A percentile compares a stretch with the other conserved stretches of the same genome.
phyloP scores from a whole-genome alignment of 2,329 filamentous ascomycete genomes.

The Scolecobasidium constrictum region DNA sequence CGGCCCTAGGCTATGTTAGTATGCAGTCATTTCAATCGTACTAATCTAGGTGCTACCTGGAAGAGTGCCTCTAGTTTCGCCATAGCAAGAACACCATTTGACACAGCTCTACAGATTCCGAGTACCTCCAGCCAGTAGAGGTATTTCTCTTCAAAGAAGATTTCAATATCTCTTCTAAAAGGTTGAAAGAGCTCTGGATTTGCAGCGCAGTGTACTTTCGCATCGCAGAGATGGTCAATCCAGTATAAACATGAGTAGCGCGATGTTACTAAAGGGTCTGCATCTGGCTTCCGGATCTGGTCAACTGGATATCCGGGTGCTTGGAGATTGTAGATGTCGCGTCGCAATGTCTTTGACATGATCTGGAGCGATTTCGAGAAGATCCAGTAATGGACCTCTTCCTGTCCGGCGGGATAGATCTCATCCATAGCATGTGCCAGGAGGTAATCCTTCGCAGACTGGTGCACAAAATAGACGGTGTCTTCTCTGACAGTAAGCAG shows the following conservation, averaged over 20 bases:
- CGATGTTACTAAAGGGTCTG: slow-evolving; percentile 18
- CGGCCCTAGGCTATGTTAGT: slow-evolving; percentile 8
- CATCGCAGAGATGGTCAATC: slow-evolving; percentile 22
- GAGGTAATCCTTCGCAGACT: slow-evolving; percentile 35
- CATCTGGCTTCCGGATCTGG: slow-evolving; percentile 14
- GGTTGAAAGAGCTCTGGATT: slow-evolving; percentile 1
- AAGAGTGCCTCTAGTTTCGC: slow-evolving; percentile 11
- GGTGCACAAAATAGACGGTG: slow-evolving; percentile 28
- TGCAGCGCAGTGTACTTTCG: slow-evolving; percentile 4
- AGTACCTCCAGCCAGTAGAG: slow-evolving; percentile 14
- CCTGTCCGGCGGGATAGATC: slow-evolving; percentile 20
- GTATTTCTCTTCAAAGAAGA: slow-evolving; percentile 12
- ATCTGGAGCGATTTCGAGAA: slow-evolving; percentile 24
- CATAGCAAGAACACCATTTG: slow-evolving; percentile 13
- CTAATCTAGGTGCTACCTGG: slow-evolving; percentile 10
- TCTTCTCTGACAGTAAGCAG: slow-evolving; percentile 25
- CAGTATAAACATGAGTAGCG: slow-evolving; percentile 22
- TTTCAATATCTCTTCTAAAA: slow-evolving; percentile 9
- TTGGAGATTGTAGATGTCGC: slow-evolving; percentile 18
- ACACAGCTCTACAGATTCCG: slow-evolving; percentile 14
- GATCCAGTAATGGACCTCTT: slow-evolving; percentile 20
- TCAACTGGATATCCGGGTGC: slow-evolving; percentile 13
- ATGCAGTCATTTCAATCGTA: slow-evolving; percentile 1
- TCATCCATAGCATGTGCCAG: slow-evolving; percentile 12
- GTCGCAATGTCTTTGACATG: slow-evolving; percentile 14